Conservation (phyloP, 768 basidiomycete genomes). For the Amanita molliuscula region DNA sequence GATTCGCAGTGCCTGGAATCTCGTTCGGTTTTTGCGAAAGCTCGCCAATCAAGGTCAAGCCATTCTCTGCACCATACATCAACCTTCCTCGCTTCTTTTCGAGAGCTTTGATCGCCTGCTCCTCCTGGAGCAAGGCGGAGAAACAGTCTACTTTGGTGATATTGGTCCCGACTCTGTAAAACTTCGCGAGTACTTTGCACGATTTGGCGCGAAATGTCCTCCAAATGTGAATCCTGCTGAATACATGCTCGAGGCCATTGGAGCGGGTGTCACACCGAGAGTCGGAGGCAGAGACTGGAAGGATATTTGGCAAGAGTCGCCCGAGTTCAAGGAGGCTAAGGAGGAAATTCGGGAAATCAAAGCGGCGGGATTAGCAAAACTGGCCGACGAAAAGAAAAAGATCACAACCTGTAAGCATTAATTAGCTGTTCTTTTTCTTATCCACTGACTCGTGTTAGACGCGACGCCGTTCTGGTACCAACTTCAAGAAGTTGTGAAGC, state of each 20-base stretch:
- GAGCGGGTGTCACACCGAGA: conserved; percentile 65
- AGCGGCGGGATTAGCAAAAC: conserved; percentile 30
- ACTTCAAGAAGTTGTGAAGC: conserved; percentile 50
- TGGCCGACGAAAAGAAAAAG: conserved; percentile 26
- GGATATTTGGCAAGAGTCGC: conserved; percentile 71
- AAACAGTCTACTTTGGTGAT: conserved; percentile 91
- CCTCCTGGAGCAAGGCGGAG: conserved; percentile 66
- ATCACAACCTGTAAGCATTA: conserved; percentile 37
- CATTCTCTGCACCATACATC: conserved; percentile 86
- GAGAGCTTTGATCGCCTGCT: conserved; percentile 74
- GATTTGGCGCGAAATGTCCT: conserved; percentile 66
- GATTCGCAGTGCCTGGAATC: conserved; percentile 66
- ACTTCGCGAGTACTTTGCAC: conserved; percentile 68
- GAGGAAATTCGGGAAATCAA: conserved; percentile 39
- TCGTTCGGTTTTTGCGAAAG: conserved; percentile 74
- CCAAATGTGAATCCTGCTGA: conserved; percentile 70
- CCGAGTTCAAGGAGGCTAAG: conserved; percentile 36
- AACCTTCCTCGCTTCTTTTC: conserved; percentile 79
- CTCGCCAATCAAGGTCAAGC: conserved; percentile 81
- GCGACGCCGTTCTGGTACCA: conserved; percentile 74
- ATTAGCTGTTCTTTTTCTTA: neutral
- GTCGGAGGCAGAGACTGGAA: conserved; percentile 81
- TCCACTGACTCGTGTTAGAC: conserved; percentile 26
- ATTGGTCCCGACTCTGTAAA: conserved; percentile 66
- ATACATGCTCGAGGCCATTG: conserved; percentile 81